phyloP scores from a whole-genome alignment of 257 asterid genomes.

The Solanum dulcamara region DNA sequence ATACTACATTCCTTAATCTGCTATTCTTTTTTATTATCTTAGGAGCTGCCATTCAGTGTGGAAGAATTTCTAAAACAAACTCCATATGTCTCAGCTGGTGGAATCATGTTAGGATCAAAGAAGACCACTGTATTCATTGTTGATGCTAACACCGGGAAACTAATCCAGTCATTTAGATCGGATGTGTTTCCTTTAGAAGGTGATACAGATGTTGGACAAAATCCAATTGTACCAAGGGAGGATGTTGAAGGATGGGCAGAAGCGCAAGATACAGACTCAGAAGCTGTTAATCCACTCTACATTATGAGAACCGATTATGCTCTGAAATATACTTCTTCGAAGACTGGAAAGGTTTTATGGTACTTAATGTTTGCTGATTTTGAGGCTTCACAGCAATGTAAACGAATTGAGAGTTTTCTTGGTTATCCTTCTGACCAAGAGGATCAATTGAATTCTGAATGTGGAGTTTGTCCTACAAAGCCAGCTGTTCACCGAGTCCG shows the following conservation, averaged over 20 bases:
- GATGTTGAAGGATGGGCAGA: slow-evolving; percentile 42
- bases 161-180: slow-evolving; percentile 40
- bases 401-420: slow-evolving; percentile 37
- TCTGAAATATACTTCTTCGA: slow-evolving; percentile 44
- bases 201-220: slow-evolving; percentile 22
- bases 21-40: slow-evolving; percentile 4
- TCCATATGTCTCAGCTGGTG: slow-evolving; percentile 55
- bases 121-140: slow-evolving; percentile 60
- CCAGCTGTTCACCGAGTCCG: slow-evolving; percentile 56
- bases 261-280: slow-evolving; percentile 19
- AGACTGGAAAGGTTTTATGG: slow-evolving; percentile 73
- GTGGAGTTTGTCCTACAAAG: slow-evolving; percentile 29
- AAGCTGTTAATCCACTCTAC: slow-evolving; percentile 45
- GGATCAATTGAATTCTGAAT: slow-evolving; percentile 10
- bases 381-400: slow-evolving; percentile 65
- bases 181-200: slow-evolving; percentile 38
- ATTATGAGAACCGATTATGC: slow-evolving; percentile 73
- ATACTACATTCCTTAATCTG: background rate
- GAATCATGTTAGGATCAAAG: slow-evolving; percentile 74
- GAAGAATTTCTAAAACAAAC: slow-evolving; percentile 65
- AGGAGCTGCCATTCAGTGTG: slow-evolving; percentile 50
- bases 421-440: slow-evolving; percentile 14
- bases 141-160: slow-evolving; percentile 66
- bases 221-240: slow-evolving; percentile 32
- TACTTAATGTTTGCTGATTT: slow-evolving; percentile 61